These are phyloP conservation scores for Neurospora tetraspora DNA, from an alignment of 495 filamentous ascomycete species.

Conservation along the genomic window DNA sequence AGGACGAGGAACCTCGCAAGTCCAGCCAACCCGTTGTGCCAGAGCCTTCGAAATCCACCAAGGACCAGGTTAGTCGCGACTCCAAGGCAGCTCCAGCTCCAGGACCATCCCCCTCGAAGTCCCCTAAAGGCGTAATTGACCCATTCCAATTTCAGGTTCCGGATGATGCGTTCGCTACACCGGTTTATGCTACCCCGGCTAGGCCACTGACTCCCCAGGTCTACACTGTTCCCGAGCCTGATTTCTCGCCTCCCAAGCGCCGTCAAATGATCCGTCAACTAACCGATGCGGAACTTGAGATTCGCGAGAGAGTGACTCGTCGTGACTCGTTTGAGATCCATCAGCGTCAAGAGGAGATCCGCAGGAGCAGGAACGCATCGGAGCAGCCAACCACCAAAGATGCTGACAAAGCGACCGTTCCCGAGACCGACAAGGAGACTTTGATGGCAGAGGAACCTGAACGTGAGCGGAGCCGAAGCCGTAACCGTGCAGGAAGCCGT, in stretches of 20 bases:
- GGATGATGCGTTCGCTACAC: slow-evolving; percentile 37
- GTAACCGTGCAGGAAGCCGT: slow-evolving; percentile 10
- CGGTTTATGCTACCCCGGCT: slow-evolving; percentile 23
- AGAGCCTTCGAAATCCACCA: background rate
- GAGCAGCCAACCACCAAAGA: slow-evolving; percentile 23
- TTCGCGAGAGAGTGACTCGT: slow-evolving; percentile 24
- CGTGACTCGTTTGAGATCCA: slow-evolving; percentile 32
- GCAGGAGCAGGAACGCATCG: background rate
- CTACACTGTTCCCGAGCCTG: slow-evolving; percentile 35
- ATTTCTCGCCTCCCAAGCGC: slow-evolving; percentile 24
- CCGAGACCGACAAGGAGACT: slow-evolving; percentile 24
- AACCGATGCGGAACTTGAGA: slow-evolving; percentile 9
- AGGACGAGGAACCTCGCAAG: background rate
- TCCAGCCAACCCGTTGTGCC: background rate
- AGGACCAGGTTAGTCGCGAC: slow-evolving; percentile 8
- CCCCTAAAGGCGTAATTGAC: slow-evolving; percentile 21
- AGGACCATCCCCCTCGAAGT: slow-evolving; percentile 8
- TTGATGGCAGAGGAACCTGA: slow-evolving; percentile 23
- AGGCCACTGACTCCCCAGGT: slow-evolving; percentile 30
- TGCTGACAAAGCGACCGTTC: slow-evolving; percentile 26
- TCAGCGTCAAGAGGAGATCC: slow-evolving; percentile 16
- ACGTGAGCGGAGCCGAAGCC: background rate
- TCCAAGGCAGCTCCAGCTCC: slow-evolving; percentile 6
- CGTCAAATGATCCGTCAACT: background rate
- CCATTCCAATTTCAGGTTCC: slow-evolving; percentile 43